phyloP scores from a whole-genome alignment of 495 filamentous ascomycete genomes.

The Chaetomidium leptoderma region DNA sequence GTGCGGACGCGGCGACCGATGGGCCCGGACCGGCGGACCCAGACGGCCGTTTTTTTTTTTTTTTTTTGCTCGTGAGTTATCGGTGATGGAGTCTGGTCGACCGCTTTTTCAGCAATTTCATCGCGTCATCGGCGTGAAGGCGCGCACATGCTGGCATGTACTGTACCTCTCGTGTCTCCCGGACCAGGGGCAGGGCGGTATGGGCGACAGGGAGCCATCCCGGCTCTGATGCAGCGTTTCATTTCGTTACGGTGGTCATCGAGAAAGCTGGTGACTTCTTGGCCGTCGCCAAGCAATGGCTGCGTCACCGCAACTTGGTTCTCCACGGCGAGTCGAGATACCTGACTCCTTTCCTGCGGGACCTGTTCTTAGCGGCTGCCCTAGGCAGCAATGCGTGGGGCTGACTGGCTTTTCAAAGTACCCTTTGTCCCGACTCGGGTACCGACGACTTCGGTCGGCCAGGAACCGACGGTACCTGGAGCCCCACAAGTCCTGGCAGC shows the following conservation, averaged over 20 bases:
- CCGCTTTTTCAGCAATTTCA: slow-evolving; percentile 10
- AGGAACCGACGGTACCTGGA: slow-evolving; percentile 23
- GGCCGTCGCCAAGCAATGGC: slow-evolving; percentile 30
- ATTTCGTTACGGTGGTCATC: slow-evolving; percentile 29
- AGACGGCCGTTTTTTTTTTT: slow-evolving; percentile 10
- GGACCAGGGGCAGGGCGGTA: slow-evolving; percentile 28
- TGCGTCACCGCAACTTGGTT: slow-evolving; percentile 41
- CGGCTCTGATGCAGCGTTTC: slow-evolving; percentile 30
- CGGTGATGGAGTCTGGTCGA: slow-evolving; percentile 3
- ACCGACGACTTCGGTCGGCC: slow-evolving; percentile 20
- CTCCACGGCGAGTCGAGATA: slow-evolving; percentile 16
- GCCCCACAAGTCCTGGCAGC: slow-evolving; percentile 30
- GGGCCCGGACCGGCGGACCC: neutral
- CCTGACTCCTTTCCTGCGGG: slow-evolving; percentile 14
- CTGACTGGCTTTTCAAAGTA: slow-evolving; percentile 15
- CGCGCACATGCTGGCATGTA: slow-evolving; percentile 10
- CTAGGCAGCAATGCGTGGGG: slow-evolving; percentile 9
- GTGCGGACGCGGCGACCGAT: neutral
- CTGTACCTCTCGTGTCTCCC: slow-evolving; percentile 16
- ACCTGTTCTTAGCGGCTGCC: slow-evolving; percentile 18
- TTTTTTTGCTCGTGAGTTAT: too few relatives aligned
- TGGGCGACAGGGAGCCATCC: slow-evolving; percentile 25
- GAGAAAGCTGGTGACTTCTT: too few relatives aligned
- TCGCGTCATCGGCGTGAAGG: slow-evolving; percentile 9
- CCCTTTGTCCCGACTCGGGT: slow-evolving; percentile 14